Base-by-base conservation (phyloP, 2,329 filamentous ascomycete species). In the Fusarium agapanthi region DNA sequence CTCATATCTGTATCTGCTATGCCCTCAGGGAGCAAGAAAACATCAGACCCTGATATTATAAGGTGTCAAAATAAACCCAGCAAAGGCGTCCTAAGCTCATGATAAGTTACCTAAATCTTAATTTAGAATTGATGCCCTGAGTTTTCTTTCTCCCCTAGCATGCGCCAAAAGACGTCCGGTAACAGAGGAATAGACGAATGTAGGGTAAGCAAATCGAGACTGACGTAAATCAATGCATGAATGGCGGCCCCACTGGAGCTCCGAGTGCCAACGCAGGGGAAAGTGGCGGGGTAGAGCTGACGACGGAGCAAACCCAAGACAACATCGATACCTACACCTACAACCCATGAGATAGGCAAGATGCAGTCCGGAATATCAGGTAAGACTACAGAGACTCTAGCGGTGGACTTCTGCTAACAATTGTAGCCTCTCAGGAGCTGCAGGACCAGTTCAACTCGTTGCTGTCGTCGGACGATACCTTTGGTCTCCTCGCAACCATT, bases 281-380 rank as follows among this genome's bases (percentile, higher is more conserved):
- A 40, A 74, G 73, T 76, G 75, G 75, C 75, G 75, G 75, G 75
- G 75, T 77, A 77, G 71, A 55, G 60, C 69, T 77, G 74, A 76
- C 71, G 45, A 61, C 71, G 53, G 58, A 47, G 64, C 58, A 67
- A 67, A 67, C 68, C 56, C 65, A 67, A 57, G 67, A 56, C 61
- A 68, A 57, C 66, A 65, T 66, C 32, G 54, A 65, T 61, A 60
- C 48, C 60, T 70, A 62, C 63, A 63, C 43, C 56, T 54, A 55
- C 43, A 50, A 48, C 14, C 22, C 50, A 53, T 53, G 34, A 55
- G 16, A 61, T 53, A 62, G 40, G 68, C 63, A 81, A 68, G 58
- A 94, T 94, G 92, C 92, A 95, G 86, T 94, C 92, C 40, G 92
- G 92, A 82, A 94, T 94, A 76, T 89, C 91, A 83, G 92, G 92